Percentiles rank a stretch among this genome's conserved stretches.
Evolutionary conservation across 805 yeast species (phyloP).

Genomic region (Cyberlindnera lachancei): DNA sequence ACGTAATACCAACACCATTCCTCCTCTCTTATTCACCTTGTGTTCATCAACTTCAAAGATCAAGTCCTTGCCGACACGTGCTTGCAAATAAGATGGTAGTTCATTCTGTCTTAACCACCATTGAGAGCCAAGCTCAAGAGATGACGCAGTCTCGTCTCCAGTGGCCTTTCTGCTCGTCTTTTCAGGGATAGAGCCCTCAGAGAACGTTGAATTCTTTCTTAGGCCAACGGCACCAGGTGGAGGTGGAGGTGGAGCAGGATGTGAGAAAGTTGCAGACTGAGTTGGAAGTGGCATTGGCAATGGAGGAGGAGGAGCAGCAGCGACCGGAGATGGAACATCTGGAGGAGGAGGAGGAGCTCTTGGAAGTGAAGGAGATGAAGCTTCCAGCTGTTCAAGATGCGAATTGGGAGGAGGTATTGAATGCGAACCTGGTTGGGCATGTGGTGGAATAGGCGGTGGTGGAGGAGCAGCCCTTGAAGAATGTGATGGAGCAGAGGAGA

Average conservation of each 20-base stretch:
- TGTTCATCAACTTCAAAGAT: constrained; percentile 61
- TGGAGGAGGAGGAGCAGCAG: constrained; percentile 9
- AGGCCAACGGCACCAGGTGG: constrained; percentile 5
- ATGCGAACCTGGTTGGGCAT: no score
- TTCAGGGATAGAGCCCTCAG: constrained; percentile 2
- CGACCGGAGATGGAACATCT: constrained; percentile 18
- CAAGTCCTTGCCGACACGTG: constrained; percentile 39
- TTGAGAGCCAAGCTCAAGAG: constrained; percentile 27
- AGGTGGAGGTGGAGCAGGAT: constrained; percentile 5
- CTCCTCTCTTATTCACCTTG: constrained; percentile 48
- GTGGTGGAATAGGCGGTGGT: constrained; percentile 4
- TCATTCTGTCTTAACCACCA: constrained; percentile 64
- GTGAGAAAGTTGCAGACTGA: constrained; percentile 3
- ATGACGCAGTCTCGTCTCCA: no score
- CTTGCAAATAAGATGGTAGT: constrained; percentile 45
- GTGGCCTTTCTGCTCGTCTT: constrained; percentile 13
- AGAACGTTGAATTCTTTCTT: constrained; percentile 16
- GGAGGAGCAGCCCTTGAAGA: not conserved
- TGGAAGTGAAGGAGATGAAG: no score
- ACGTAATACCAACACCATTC: constrained; percentile 37
- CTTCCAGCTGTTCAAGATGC: no score
- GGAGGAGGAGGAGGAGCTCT: constrained; percentile 2
- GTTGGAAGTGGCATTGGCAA: constrained; percentile 2
- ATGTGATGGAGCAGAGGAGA: not conserved
- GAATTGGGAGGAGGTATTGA: no score